phyloP scores from a whole-genome alignment of 2,329 filamentous ascomycete genomes.

The Sporothrix protearum region DNA sequence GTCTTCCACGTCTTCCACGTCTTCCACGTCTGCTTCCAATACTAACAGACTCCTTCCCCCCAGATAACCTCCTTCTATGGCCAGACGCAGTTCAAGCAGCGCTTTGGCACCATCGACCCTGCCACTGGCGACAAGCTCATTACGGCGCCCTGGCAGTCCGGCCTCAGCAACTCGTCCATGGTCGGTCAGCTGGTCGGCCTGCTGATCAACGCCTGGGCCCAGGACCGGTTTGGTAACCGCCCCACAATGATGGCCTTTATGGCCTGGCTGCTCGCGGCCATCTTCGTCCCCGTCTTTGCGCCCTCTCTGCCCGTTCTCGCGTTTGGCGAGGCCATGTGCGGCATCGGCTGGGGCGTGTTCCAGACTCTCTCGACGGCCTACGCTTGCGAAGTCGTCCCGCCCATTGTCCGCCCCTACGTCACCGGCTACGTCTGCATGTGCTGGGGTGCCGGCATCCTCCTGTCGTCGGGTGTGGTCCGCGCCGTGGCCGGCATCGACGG shows the following conservation, averaged over 20 bases:
- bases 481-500: constrained; percentile 35
- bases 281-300: constrained; percentile 49
- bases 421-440: constrained; percentile 48
- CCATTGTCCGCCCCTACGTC: constrained; percentile 37
- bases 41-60: background rate
- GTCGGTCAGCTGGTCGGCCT: constrained; percentile 50
- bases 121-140: constrained; percentile 39
- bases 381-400: constrained; percentile 37
- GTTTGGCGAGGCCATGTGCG: constrained; percentile 44
- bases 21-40: background rate
- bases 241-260: constrained; percentile 44
- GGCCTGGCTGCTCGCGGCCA: constrained; percentile 40
- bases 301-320: constrained; percentile 39
- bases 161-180: constrained; percentile 37
- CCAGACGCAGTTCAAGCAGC: constrained; percentile 28
- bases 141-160: constrained; percentile 49
- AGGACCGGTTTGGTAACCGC: constrained; percentile 43
- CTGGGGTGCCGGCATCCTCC: constrained; percentile 41
- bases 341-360: constrained; percentile 35
- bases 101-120: constrained; percentile 34
- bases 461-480: constrained; percentile 40
- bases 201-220: constrained; percentile 46
- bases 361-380: constrained; percentile 43
- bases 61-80: constrained; percentile 30
- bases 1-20: background rate